Evolutionary conservation across 441 rosid species (phyloP).

Genomic region (Raphanus hybrid): DNA sequence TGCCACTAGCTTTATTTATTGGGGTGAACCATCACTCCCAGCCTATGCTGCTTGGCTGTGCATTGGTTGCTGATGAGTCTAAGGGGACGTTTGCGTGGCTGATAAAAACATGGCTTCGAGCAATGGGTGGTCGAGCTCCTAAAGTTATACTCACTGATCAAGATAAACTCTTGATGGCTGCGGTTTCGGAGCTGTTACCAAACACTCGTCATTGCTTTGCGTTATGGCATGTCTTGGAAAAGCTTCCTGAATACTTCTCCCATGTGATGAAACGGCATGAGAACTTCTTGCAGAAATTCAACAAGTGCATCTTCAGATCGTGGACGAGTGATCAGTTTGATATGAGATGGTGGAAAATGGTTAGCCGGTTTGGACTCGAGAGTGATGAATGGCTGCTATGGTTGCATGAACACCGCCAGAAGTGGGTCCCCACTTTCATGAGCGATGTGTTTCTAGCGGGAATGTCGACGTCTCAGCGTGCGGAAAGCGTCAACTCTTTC

Average conservation of each 20-base stretch:
- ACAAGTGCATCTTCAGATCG: slow-evolving; percentile 61
- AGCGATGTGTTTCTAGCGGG: slow-evolving; percentile 68
- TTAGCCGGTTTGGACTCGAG: slow-evolving; percentile 56
- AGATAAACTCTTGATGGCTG: slow-evolving; percentile 50
- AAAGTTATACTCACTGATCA: slow-evolving; percentile 60
- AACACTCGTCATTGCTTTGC: slow-evolving; percentile 56
- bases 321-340: slow-evolving; percentile 61
- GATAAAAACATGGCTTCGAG: slow-evolving; percentile 62
- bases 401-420: slow-evolving; percentile 59
- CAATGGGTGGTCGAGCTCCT: slow-evolving; percentile 66
- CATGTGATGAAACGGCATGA: slow-evolving; percentile 57
- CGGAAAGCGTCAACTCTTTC: slow-evolving; percentile 71
- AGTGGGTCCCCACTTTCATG: slow-evolving; percentile 63
- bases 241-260: slow-evolving; percentile 53
- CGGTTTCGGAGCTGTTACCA: slow-evolving; percentile 57
- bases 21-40: slow-evolving; percentile 69
- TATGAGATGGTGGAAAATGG: slow-evolving; percentile 68
- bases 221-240: slow-evolving; percentile 59
- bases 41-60: slow-evolving; percentile 66
- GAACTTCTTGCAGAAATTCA: slow-evolving; percentile 54
- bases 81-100: slow-evolving; percentile 57
- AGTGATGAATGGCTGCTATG: slow-evolving; percentile 55
- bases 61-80: slow-evolving; percentile 60
- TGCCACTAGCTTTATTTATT: slow-evolving; percentile 59
- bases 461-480: slow-evolving; percentile 67